phyloP scores from a whole-genome alignment of 257 asterid genomes.

The Solanum phureja region DNA sequence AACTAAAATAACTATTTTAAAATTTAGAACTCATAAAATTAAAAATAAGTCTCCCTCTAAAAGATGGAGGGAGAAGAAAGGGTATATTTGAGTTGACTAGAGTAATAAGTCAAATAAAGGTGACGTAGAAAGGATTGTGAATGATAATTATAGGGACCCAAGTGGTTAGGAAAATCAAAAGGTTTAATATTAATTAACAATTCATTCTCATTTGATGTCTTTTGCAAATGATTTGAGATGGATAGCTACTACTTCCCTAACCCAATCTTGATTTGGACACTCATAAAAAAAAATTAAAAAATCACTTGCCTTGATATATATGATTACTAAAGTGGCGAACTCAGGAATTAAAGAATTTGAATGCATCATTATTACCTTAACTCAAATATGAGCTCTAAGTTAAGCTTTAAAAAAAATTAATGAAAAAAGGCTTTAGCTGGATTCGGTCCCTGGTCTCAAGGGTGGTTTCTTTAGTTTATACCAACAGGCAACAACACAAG shows the following conservation, averaged over 20 bases:
- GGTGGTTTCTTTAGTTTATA: neutral
- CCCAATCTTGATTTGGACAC: neutral
- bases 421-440: too few species aligned
- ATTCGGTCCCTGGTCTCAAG: neutral
- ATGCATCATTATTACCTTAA: too few species aligned
- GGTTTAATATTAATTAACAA: conserved; percentile 18
- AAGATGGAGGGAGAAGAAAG: neutral
- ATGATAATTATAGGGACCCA: conserved; percentile 52
- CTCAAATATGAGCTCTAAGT: neutral
- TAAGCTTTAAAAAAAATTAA: too few species aligned
- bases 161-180: conserved; percentile 48
- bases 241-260: conserved; percentile 9
- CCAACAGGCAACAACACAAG: neutral
- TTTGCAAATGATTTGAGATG: conserved; percentile 15
- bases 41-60: neutral
- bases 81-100: conserved; percentile 33
- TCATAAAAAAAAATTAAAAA: neutral
- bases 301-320: neutral
- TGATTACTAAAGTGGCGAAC: neutral
- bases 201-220: conserved; percentile 11
- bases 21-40: neutral
- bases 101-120: conserved; percentile 35
- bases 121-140: conserved; percentile 42
- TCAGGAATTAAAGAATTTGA: too few species aligned
- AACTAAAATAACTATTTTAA: neutral